Percentiles rank a stretch among this genome's conserved stretches.
Evolutionary conservation across 805 yeast species (phyloP).

Genomic region (Saturnispora galanensis): DNA sequence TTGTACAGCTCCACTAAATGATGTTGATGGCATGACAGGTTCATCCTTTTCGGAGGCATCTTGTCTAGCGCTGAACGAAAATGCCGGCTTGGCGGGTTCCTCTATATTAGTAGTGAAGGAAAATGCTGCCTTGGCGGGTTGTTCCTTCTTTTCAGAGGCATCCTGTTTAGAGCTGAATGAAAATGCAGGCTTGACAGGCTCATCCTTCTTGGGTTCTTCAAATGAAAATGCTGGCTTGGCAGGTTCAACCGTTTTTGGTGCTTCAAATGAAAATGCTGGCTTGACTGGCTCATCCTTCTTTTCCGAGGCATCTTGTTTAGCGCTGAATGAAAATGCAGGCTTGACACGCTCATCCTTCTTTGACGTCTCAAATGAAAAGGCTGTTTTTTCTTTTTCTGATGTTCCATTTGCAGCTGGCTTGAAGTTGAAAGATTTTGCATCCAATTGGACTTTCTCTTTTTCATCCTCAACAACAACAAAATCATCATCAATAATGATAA

Average conservation of each 20-base stretch:
- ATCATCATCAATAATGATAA: constrained; percentile 3
- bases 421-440: background rate
- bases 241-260: background rate
- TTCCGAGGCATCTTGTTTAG: background rate
- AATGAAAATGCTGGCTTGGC: background rate
- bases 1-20: no score
- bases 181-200: background rate
- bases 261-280: background rate
- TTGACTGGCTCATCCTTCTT: background rate
- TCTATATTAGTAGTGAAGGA: background rate
- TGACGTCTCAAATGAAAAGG: background rate
- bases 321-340: background rate
- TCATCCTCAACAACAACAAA: background rate
- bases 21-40: no score
- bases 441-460: background rate
- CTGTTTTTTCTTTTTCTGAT: no score
- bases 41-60: no score
- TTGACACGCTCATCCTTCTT: background rate
- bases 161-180: background rate
- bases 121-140: background rate
- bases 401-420: no score
- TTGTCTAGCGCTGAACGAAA: no score
- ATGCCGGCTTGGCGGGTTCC: background rate
- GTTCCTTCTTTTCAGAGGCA: background rate
- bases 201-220: background rate